Base-by-base conservation (phyloP, 805 yeast species). In the Wickerhamomyces sydowiorum region DNA sequence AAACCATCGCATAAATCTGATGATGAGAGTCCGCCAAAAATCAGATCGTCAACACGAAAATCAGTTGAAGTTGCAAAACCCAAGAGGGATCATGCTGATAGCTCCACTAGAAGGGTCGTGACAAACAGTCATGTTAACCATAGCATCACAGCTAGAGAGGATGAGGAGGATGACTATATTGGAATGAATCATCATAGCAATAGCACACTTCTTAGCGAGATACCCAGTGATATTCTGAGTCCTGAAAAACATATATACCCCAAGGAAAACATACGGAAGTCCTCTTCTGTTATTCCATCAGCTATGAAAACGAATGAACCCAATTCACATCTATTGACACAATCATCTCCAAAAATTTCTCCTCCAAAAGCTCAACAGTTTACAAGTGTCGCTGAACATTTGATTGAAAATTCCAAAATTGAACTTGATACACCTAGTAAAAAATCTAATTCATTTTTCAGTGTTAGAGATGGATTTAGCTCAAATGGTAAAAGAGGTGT, bases 211-310 rank as follows among this genome's bases (percentile, higher is more conserved):
- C 15, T 40, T 15, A 53, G 56, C 37, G 53, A 45, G 13, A 33
- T 52, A 27, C 60, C 60, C 0, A 42, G 39, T 43, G 60, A 55
- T 23, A 36, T 55, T 9, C 20, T 54, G 15, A 53, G 58, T 34
- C 60, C 60, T 7, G 60, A 55, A 40, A 55, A 51, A 36, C 56
- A 51, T 22, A 17, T 39, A 0, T 52, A 52, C 34, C 53, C 54
- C 10, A 7, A 32, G 15, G 52, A 52, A n/a, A 47, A 52, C 18
- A 15, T 49, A 6, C 24, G 46, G 20, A 46, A 18, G 29, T 23
- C 25, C 2, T 21, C n/a, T 13, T 34, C 23, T 14, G 23, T 5
- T 17, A 5, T 27, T 8, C 18, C 38, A 27, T 35, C 37, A 14
- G 7, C 27, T 19, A 12, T 24, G 21, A 29, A 38, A 21, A 14